Percentiles rank a stretch among this genome's conserved stretches.
These are phyloP conservation scores for Podaxis sp. DNA, from an alignment of 768 basidiomycete genomes.

Conservation along the genomic window DNA sequence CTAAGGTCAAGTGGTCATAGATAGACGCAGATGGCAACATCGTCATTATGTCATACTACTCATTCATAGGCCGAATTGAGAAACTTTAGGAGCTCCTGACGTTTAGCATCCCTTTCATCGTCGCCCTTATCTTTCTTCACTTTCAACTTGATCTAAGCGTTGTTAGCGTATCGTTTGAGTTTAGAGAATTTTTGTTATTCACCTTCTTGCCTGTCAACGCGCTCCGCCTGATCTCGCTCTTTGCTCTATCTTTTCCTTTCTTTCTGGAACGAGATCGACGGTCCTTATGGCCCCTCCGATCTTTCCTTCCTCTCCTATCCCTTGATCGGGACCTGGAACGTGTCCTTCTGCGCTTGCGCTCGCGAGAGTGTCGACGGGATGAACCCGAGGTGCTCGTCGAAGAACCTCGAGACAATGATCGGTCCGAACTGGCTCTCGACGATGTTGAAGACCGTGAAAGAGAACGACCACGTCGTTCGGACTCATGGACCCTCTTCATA, in stretches of 20 bases:
- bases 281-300: slow-evolving; percentile 20
- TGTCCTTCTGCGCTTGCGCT: slow-evolving; percentile 17
- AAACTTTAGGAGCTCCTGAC: slow-evolving; percentile 52
- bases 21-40: slow-evolving; percentile 1
- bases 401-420: slow-evolving; percentile 5
- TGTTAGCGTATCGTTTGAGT: not conserved
- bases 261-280: slow-evolving; percentile 28
- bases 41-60: slow-evolving; percentile 16
- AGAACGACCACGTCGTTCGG: slow-evolving; percentile 9
- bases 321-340: slow-evolving; percentile 16
- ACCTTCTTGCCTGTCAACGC: slow-evolving; percentile 66
- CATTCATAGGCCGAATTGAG: slow-evolving; percentile 52
- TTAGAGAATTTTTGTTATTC: not conserved
- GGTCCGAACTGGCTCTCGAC: slow-evolving; percentile 15
- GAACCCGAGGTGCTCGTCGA: not conserved
- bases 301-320: slow-evolving; percentile 7
- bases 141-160: slow-evolving; percentile 56
- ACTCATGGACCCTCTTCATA: not conserved
- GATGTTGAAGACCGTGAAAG: not conserved
- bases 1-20: not conserved
- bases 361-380: slow-evolving; percentile 7
- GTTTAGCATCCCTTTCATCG: slow-evolving; percentile 55
- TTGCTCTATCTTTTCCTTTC: slow-evolving; percentile 32
- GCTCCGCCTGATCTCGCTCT: slow-evolving; percentile 48
- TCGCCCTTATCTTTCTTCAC: slow-evolving; percentile 60